Evolutionary conservation across 1,284 basidiomycete species (phyloP), one percentile per base, ranked within the genome.

Genomic region (Cutaneotrichosporon sp.): DNA sequence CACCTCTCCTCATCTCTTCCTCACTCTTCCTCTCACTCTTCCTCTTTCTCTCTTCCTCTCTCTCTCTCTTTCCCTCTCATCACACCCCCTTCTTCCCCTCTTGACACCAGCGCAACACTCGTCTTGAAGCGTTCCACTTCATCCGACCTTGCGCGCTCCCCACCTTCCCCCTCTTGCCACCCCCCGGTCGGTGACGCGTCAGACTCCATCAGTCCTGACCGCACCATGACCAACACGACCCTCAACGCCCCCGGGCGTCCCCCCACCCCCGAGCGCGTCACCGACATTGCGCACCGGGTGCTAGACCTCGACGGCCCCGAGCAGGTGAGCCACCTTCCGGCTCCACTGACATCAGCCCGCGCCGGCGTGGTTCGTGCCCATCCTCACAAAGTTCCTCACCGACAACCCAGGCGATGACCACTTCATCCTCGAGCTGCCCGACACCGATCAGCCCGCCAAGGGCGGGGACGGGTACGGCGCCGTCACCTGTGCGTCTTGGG

Each of bases 381-480:
- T 65, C 9, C 58, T 77, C 8, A 42, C 38, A 1, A 51, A 62
- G 20, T 69, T 72, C 53, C 46, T 72, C 4, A 56, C 60, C 2
- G 42, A 25, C n/a, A 65, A 62, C 51, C 73, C 74, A 0, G 59
- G 68, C 18, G 76, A 77, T 50, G 58, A 62, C 38, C 69, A 76
- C 59, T 76, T 77, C 52, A 67, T 76, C 22, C 53, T 75, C 22
- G 76, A 78, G 61, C 58, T 74, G 11, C 67, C 64, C 0, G 58
- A 69, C 20, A 54, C 61, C 4, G 13, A n/a, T 1, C 18, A 33
- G 14, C 56, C 45, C 10, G 62, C 53, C 11, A 29, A 55, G 8
- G 72, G 72, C 3, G 76, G 74, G 2, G 72, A 70, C 55, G 75
- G 74, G 0, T 77, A 72, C 60, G 76, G 75, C 0, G 55, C 67